Conservation (phyloP, 257 asterid species). For the Paraleonurus japonicus region DNA sequence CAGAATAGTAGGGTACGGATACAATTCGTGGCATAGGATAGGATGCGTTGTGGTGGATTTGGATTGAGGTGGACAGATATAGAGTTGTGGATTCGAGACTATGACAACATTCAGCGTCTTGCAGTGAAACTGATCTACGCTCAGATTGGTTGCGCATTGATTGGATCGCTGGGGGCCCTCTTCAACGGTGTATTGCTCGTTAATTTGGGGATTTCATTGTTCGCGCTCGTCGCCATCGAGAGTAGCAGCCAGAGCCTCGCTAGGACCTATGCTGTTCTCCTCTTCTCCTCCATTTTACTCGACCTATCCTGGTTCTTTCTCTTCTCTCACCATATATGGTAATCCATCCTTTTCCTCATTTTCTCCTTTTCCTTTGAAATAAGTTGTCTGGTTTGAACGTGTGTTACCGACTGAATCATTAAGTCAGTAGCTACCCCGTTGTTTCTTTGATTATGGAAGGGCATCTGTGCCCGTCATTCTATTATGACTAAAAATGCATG, state of each 20-base stretch:
- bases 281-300: slow-evolving; percentile 64
- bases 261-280: slow-evolving; percentile 82
- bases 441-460: not conserved
- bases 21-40: slow-evolving; percentile 21
- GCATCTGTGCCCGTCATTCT: not conserved
- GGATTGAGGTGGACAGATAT: slow-evolving; percentile 59
- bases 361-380: not conserved
- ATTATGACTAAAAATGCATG: not conserved
- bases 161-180: slow-evolving; percentile 90
- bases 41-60: slow-evolving; percentile 66
- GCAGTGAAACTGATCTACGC: slow-evolving; percentile 80
- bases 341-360: not conserved
- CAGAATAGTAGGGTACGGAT: not conserved
- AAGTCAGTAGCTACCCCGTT: not conserved
- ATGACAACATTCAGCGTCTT: slow-evolving; percentile 74
- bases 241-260: slow-evolving; percentile 94
- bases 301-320: slow-evolving; percentile 85
- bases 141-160: slow-evolving; percentile 81
- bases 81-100: slow-evolving; percentile 77
- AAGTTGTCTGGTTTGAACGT: not conserved
- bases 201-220: slow-evolving; percentile 67
- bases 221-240: slow-evolving; percentile 90
- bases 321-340: slow-evolving; percentile 72
- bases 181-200: slow-evolving; percentile 73
- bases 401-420: not conserved